Percentiles rank a stretch among this genome's conserved stretches.
phyloP scores from a whole-genome alignment of 768 basidiomycete genomes.

The Russula sp. region DNA sequence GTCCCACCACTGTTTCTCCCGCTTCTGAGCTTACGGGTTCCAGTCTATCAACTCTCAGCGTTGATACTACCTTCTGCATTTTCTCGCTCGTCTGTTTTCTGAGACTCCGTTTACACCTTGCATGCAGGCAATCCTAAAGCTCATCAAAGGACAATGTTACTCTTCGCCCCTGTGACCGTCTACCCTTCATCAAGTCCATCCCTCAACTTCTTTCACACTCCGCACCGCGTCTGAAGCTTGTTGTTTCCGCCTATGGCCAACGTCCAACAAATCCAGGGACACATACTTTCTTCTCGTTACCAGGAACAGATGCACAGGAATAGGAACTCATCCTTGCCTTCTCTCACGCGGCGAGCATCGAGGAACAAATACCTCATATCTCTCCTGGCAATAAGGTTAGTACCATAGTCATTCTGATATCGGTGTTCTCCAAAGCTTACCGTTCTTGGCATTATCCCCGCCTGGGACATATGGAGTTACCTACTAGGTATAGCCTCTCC shows the following conservation, averaged over 20 bases:
- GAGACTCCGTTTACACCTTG: background rate
- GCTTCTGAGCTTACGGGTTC: background rate
- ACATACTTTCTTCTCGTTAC: background rate
- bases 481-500: background rate
- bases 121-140: background rate
- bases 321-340: background rate
- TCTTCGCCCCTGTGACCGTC: no score
- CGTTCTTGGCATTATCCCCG: slow-evolving; percentile 18
- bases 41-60: background rate
- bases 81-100: background rate
- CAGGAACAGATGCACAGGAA: background rate
- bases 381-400: slow-evolving; percentile 1
- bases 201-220: background rate
- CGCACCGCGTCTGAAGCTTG: slow-evolving; percentile 17
- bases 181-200: background rate
- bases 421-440: slow-evolving; percentile 12
- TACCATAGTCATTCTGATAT: slow-evolving; percentile 8
- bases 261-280: background rate
- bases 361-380: background rate
- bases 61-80: background rate
- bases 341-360: background rate
- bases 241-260: slow-evolving; percentile 9
- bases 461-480: background rate
- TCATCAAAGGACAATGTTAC: background rate
- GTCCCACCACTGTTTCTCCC: slow-evolving; percentile 9